Evolutionary conservation across 2,329 filamentous ascomycete genomes (phyloP).

Genomic region (Alternaria sp.): DNA sequence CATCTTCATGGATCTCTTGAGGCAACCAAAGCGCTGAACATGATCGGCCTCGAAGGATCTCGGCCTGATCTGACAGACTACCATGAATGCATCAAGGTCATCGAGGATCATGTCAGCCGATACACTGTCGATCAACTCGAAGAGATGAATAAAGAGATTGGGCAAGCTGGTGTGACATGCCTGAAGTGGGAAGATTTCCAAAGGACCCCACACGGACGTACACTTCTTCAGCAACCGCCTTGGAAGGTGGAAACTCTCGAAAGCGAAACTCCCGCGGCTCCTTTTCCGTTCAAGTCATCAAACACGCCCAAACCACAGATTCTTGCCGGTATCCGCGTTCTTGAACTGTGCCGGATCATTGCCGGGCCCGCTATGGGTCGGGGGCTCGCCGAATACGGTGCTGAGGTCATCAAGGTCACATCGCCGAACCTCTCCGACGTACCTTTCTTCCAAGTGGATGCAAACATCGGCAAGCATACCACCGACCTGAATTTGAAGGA

Average conservation of each 20-base stretch:
- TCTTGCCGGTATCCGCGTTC: constrained; percentile 70
- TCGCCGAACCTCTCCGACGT: constrained; percentile 72
- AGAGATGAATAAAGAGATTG: constrained; percentile 50
- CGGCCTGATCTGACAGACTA: constrained; percentile 64
- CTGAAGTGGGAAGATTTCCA: constrained; percentile 52
- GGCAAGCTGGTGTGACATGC: constrained; percentile 52
- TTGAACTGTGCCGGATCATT: constrained; percentile 78
- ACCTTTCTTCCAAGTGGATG: constrained; percentile 74
- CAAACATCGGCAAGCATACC: constrained; percentile 74
- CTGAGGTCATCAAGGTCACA: constrained; percentile 75
- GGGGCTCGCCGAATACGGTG: constrained; percentile 76
- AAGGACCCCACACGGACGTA: constrained; percentile 49
- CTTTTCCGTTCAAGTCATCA: constrained; percentile 54
- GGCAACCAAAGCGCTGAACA: constrained; percentile 70
- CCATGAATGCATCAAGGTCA: constrained; percentile 49
- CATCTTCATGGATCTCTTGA: constrained; percentile 79
- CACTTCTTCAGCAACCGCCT: constrained; percentile 50
- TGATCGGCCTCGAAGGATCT: constrained; percentile 71
- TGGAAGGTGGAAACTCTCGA: constrained; percentile 61
- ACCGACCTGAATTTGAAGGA: constrained; percentile 68
- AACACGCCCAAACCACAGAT: constrained; percentile 42
- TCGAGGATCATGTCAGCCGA: constrained; percentile 52
- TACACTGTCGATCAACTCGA: constrained; percentile 50
- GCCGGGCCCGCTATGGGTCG: constrained; percentile 76
- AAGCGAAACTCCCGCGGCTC: constrained; percentile 56